Conservation (phyloP, 2,329 filamentous ascomycete genomes). For the Talaromyces sp. region DNA sequence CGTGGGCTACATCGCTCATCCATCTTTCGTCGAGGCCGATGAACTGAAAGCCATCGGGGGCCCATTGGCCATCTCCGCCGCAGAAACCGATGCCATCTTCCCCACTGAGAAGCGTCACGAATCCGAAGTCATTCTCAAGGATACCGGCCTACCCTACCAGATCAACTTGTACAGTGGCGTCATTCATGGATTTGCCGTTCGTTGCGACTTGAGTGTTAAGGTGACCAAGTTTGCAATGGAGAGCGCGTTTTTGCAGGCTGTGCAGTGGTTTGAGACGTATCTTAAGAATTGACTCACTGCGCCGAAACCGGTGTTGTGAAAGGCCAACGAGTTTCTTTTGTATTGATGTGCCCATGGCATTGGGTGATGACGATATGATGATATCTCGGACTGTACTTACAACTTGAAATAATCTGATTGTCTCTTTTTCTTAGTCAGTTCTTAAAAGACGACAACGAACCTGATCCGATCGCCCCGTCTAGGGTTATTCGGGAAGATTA, state of each 20-base stretch:
- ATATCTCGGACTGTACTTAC: background rate
- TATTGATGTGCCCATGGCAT: background rate
- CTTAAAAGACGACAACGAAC: too few relatives aligned
- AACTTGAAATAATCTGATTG: too few relatives aligned
- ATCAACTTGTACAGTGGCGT: conserved; percentile 66
- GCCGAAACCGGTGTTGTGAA: background rate
- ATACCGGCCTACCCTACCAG: conserved; percentile 59
- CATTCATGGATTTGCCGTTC: conserved; percentile 66
- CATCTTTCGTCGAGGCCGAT: conserved; percentile 61
- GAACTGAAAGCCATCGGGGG: conserved; percentile 59
- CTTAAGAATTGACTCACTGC: conserved; percentile 3
- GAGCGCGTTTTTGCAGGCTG: conserved; percentile 68
- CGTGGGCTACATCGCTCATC: conserved; percentile 66
- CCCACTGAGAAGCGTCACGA: conserved; percentile 51
- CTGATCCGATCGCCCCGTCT: too few relatives aligned
- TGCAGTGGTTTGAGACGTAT: conserved; percentile 54
- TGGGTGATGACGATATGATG: background rate
- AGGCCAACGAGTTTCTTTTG: background rate
- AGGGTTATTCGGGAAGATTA: too few relatives aligned
- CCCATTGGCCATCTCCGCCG: conserved; percentile 59
- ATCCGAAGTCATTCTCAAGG: conserved; percentile 52
- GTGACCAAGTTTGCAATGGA: conserved; percentile 64
- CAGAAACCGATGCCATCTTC: conserved; percentile 57
- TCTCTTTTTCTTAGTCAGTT: too few relatives aligned
- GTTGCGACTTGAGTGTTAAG: conserved; percentile 55